Conservation (phyloP, 129 eudicot species). For the Escallonia rubra region DNA sequence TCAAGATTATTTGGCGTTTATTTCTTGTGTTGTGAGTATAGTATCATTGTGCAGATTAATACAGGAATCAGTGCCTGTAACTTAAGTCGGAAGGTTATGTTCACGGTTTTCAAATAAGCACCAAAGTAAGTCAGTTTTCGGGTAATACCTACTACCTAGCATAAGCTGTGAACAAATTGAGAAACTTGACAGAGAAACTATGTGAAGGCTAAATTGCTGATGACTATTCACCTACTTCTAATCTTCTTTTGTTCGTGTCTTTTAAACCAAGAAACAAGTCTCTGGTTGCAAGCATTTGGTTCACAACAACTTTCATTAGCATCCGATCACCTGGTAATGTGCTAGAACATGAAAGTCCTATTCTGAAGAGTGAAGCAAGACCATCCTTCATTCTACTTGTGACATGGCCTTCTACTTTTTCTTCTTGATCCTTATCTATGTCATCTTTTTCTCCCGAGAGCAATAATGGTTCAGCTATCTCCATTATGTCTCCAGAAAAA, state of each 20-base stretch:
- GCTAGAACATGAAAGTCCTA: slow-evolving; percentile 14
- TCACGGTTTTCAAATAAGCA: too few relatives aligned
- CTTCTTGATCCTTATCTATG: neutral
- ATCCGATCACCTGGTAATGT: slow-evolving; percentile 1
- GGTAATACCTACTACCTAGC: too few relatives aligned
- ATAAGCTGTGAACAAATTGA: too few relatives aligned
- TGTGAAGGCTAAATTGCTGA: neutral
- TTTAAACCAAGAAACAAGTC: neutral
- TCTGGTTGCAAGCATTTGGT: slow-evolving; percentile 5
- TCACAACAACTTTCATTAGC: slow-evolving; percentile 9
- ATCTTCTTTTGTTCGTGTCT: neutral
- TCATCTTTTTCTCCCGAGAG: neutral
- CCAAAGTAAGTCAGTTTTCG: too few relatives aligned
- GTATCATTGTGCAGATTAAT: too few relatives aligned
- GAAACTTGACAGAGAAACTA: too few relatives aligned
- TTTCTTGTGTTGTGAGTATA: too few relatives aligned
- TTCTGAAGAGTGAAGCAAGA: neutral
- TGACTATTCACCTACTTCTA: neutral
- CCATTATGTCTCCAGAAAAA: slow-evolving; percentile 1
- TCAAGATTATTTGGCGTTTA: too few relatives aligned
- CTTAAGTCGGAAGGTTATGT: too few relatives aligned
- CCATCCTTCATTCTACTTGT: neutral
- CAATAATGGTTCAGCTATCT: slow-evolving; percentile 9
- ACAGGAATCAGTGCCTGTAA: too few relatives aligned
- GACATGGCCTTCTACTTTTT: neutral